Evolutionary conservation across 768 basidiomycete species (phyloP).

Genomic region (Cystobasidiopsis lactophilus): DNA sequence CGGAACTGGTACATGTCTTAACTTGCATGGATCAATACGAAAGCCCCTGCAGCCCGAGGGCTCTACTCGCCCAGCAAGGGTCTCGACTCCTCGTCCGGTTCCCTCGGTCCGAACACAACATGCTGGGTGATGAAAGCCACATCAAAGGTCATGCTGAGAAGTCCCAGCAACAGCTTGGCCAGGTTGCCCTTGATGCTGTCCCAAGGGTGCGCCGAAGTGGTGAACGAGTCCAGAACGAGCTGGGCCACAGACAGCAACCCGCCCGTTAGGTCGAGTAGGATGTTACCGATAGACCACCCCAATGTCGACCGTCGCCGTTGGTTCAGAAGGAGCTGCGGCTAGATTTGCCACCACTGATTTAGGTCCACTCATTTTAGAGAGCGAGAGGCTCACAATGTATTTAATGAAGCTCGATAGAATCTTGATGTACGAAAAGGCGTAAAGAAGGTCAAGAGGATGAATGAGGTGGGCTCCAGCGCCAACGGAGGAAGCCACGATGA

Average conservation of each 20-base stretch:
- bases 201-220: slow-evolving; percentile 12
- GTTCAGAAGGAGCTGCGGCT: slow-evolving; percentile 21
- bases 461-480: slow-evolving; percentile 9
- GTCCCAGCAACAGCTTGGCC: slow-evolving; percentile 13
- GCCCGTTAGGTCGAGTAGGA: slow-evolving; percentile 7
- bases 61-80: too few species aligned
- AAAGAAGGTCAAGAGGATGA: slow-evolving; percentile 20
- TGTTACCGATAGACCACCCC: neutral
- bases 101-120: slow-evolving; percentile 17
- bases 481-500: slow-evolving; percentile 15
- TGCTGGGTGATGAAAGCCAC: slow-evolving; percentile 22
- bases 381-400: slow-evolving; percentile 13
- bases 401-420: slow-evolving; percentile 25
- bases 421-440: slow-evolving; percentile 23
- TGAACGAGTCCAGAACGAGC: slow-evolving; percentile 19
- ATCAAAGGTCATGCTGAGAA: slow-evolving; percentile 21
- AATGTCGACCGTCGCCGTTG: slow-evolving; percentile 22
- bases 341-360: neutral
- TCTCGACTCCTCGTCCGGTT: too few species aligned
- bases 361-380: slow-evolving; percentile 23
- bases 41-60: too few species aligned
- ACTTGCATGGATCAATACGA: too few species aligned
- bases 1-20: too few species aligned
- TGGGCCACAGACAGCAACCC: slow-evolving; percentile 14
- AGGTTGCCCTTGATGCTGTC: slow-evolving; percentile 20